Base-by-base conservation (phyloP, 2,329 filamentous ascomycete species). In the Macrophomina pseudophaseolina region DNA sequence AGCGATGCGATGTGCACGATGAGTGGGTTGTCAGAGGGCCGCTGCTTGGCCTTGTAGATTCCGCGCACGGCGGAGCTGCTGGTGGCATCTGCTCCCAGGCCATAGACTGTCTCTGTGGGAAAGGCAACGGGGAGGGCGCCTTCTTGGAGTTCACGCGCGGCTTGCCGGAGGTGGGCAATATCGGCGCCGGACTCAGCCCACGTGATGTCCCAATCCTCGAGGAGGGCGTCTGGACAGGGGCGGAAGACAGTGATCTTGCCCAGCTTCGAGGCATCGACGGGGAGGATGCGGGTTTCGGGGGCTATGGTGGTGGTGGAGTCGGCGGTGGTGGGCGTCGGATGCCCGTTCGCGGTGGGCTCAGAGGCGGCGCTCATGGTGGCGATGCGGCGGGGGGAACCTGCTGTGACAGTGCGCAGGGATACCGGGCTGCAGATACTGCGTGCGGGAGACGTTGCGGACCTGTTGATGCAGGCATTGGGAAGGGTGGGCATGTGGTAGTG, bases 81-180 rank as follows among this genome's bases (percentile, higher is more conserved):
- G 32, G 94, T 98, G 11, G 95, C 95, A 80, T 98, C 95, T 14
- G 95, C 95, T n/a, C 93, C 95, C 7, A 99, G 85, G 0, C 95
- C 95, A 76, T 99, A 99, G 0, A 99, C 95, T 0, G 95, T 99
- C 80, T 99, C 95, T 0, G 95, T 99, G 0, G 95, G 95, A 76
- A 99, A 99, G 1, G 92, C 95, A 56, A 99, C 93, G 4, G 95
- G 95, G 3, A 86, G 85, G 74, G 92, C 85, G 62, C 85, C 88
- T 18, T 83, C 83, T 62, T 83, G 86, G 42, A 97, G 82, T 70
- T 89, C 84, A 12, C 84, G 75, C 2, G 91, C 92, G 1, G 92
- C 92, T 65, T 88, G 81, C 67, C 82, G 80, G 44, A 97, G 83
- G 66, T 83, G 80, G 42, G 81, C 78, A 3, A 81, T 80, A 71